Base-by-base conservation (phyloP, 495 filamentous ascomycete genomes). In the Lepidopterella palustris region DNA sequence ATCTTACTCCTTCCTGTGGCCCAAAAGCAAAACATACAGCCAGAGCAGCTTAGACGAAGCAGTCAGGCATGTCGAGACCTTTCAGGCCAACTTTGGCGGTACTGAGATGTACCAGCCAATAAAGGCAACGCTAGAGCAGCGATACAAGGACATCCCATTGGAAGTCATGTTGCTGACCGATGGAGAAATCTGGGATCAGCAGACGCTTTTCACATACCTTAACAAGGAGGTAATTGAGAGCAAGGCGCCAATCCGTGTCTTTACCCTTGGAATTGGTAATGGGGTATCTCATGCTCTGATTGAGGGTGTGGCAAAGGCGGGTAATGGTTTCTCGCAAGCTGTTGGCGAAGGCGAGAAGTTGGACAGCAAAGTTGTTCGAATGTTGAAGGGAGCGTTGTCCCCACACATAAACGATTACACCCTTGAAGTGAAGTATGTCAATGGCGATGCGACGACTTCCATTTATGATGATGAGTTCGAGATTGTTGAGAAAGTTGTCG, bases 111-210 rank as follows among this genome's bases (percentile, higher is more conserved):
- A 77, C 51, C 6, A 31, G 0, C 82, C 87, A 0, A 60, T 89
- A 18, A 68, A 76, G 42, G 77, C 73, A 0, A 72, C 79, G 0
- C 76, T 88, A 49, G 62, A 79, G 47, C 73, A 71, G 23, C 77
- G 80, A 28, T 77, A 75, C 63, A 67, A 62, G 13, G 76, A 82
- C 60, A 75, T 82, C 55, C 70, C 79, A 11, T 72, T 85, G n/a
- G 83, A 87, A 53, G 76, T 87, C 1, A 79, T 90, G 55, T 60
- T 90, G 23, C 70, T 88, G 29, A 89, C 87, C 0, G 87, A 89
- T 67, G 87, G 87, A n/a, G 74, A 87, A 64, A 82, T 87, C 24
- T 87, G 80, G 78, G 23, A 79, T 5, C 81, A 84, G 57, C 55
- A 79, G 0, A 4, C n/a, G 0, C 60, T 89, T 1, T 86, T 88